Base-by-base conservation (phyloP, 176 grass and related monocot genomes). In the Musa itinerans region DNA sequence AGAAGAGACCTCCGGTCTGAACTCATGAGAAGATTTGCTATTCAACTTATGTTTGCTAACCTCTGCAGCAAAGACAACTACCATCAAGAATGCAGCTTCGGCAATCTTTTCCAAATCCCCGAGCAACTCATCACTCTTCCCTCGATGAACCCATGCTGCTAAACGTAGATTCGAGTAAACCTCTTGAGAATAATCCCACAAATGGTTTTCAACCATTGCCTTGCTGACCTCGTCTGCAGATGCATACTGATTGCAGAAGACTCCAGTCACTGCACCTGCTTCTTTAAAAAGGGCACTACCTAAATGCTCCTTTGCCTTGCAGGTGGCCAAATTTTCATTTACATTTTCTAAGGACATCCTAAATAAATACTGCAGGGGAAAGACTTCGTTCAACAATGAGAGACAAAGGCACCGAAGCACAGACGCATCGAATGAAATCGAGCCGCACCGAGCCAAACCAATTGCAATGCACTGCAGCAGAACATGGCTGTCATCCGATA, bases 11-110 rank as follows among this genome's bases (percentile, higher is more conserved):
- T 81, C 82, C 0, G 82, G 90, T 54, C 73, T 79, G 49, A 86
- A 80, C 2, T 54, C 83, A 63, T 76, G 48, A 10, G 76, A 74
- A 2, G 84, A 77, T 54, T 88, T 98, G 72, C 67, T 58, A 68
- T 86, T 87, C 69, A 98, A 71, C 78, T 80, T 93, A 49, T 80
- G 78, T 27, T 98, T 87, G 0, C 82, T 56, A 62, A 93, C 86
- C 75, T 93, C 84, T 0, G 86, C 85, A 74, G 90, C 80, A 80
- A 98, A 85, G 7, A 83, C 76, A 74, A 98, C 94, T 59, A 98
- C 76, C 94, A 98, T 87, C 71, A 98, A 81, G 81, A 98, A 98
- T 62, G 88, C 86, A 43, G 88, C 94, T 75, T 98, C 86, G 8
- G 88, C 84, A 70, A 91, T 79, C 85, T 88, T 93, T 73, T 93